These are phyloP conservation scores for Erodium texanum DNA, from an alignment of 441 rosid genomes.

Conservation along the genomic window DNA sequence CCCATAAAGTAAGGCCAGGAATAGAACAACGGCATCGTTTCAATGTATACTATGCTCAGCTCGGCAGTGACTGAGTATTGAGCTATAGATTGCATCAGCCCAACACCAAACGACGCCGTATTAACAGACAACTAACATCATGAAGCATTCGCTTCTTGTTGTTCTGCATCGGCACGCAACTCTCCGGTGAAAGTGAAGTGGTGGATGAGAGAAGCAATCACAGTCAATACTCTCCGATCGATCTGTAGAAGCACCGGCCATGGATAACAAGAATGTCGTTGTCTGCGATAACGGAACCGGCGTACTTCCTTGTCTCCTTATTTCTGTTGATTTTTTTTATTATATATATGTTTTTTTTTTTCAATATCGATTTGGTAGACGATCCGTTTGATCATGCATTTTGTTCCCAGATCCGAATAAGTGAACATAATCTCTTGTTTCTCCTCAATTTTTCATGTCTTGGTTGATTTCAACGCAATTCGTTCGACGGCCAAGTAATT, in stretches of 20 bases:
- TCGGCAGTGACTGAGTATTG: too few species aligned
- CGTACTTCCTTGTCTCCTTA: slow-evolving; percentile 26
- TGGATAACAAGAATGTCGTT: slow-evolving; percentile 77
- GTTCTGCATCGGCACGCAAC: slow-evolving; percentile 18
- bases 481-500: background rate
- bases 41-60: background rate
- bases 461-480: slow-evolving; percentile 1
- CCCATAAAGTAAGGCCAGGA: background rate
- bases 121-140: too few species aligned
- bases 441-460: background rate
- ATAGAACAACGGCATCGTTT: background rate
- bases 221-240: background rate
- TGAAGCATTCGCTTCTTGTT: slow-evolving; percentile 13
- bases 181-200: slow-evolving; percentile 12
- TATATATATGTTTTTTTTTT: background rate
- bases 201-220: background rate
- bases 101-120: background rate
- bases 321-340: background rate
- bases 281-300: slow-evolving; percentile 98
- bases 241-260: slow-evolving; percentile 17
- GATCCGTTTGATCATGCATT: background rate
- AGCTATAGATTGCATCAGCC: too few species aligned
- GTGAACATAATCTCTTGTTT: background rate
- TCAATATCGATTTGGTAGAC: background rate
- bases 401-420: background rate